phyloP scores from a whole-genome alignment of 805 yeast species.

The Lipomyces spencermartinsiae region DNA sequence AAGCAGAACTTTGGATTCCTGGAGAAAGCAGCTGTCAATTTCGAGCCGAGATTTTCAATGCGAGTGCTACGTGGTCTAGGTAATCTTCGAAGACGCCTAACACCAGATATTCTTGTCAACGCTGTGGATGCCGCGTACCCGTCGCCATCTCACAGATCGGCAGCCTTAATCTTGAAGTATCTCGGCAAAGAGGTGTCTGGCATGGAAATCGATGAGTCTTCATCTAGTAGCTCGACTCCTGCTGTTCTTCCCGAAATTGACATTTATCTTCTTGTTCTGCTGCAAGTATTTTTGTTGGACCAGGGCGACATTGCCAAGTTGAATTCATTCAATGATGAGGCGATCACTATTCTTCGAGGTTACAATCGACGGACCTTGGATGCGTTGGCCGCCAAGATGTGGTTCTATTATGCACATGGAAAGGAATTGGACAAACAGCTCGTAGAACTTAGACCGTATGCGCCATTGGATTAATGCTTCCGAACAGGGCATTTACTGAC shows the following conservation, averaged over 20 bases:
- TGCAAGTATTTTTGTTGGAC: constrained; percentile 79
- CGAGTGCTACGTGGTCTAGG: constrained; percentile 86
- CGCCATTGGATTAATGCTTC: background rate
- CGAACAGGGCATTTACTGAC: background rate
- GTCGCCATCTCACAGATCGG: constrained; percentile 36
- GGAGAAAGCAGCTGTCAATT: constrained; percentile 67
- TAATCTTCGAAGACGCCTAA: constrained; percentile 69
- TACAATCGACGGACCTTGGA: constrained; percentile 86
- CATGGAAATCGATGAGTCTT: constrained; percentile 17
- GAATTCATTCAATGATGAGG: constrained; percentile 59
- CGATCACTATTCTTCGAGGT: constrained; percentile 59
- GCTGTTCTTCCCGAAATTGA: constrained; percentile 76
- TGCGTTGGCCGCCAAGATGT: constrained; percentile 82
- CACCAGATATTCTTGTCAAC: constrained; percentile 59
- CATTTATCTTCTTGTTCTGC: constrained; percentile 75
- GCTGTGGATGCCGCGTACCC: constrained; percentile 66
- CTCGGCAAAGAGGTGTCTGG: constrained; percentile 17
- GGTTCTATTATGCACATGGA: constrained; percentile 88
- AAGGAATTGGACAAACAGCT: constrained; percentile 65
- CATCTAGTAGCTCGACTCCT: constrained; percentile 7
- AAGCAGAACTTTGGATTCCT: constrained; percentile 54
- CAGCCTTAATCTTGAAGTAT: constrained; percentile 21
- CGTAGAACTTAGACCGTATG: constrained; percentile 62
- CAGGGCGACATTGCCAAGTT: constrained; percentile 56
- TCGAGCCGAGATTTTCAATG: constrained; percentile 87